Percentiles rank a stretch among this genome's conserved stretches.
These are phyloP conservation scores for Sanghuangporus sanghuang DNA, from an alignment of 1,284 basidiomycete genomes.

Conservation along the genomic window DNA sequence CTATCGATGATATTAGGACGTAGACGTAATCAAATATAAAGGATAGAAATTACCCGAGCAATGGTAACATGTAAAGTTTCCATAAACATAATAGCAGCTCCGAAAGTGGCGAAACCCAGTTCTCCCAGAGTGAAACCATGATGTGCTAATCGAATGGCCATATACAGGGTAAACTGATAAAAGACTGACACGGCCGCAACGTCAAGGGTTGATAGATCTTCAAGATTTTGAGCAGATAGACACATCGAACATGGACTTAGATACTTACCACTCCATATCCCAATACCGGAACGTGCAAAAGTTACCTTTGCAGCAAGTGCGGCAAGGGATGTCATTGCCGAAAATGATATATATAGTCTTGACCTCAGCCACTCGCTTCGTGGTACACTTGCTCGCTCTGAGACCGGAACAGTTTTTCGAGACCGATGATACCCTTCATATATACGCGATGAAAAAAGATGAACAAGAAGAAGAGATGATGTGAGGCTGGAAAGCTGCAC, in stretches of 20 bases:
- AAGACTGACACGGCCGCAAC: conserved; percentile 72
- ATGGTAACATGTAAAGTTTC: conserved; percentile 82
- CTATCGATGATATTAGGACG: conserved; percentile 35
- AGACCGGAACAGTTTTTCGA: conserved; percentile 42
- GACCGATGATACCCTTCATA: conserved; percentile 52
- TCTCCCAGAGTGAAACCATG: conserved; percentile 95
- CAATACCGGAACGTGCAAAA: conserved; percentile 37
- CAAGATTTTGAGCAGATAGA: conserved; percentile 12
- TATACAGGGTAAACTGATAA: conserved; percentile 90
- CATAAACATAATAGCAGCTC: conserved; percentile 83
- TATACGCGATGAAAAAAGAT: conserved; percentile 71
- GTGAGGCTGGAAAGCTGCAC: conserved; percentile 78
- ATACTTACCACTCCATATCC: conserved; percentile 63
- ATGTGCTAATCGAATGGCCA: conserved; percentile 85
- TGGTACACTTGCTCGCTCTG: conserved; percentile 71
- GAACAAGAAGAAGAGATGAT: conserved; percentile 71
- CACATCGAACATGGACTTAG: conserved; percentile 6
- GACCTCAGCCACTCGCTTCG: conserved; percentile 59
- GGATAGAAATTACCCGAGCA: conserved; percentile 53
- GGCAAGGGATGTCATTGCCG: conserved; percentile 43
- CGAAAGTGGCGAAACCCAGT: conserved; percentile 81
- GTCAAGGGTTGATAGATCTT: conserved; percentile 80
- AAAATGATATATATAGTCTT: conserved; percentile 60
- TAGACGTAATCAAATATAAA: conserved; percentile 9
- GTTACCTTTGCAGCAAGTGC: conserved; percentile 45